These are phyloP conservation scores for Hymenoscyphus linearis DNA, from an alignment of 2,329 filamentous ascomycete species.

Conservation along the genomic window DNA sequence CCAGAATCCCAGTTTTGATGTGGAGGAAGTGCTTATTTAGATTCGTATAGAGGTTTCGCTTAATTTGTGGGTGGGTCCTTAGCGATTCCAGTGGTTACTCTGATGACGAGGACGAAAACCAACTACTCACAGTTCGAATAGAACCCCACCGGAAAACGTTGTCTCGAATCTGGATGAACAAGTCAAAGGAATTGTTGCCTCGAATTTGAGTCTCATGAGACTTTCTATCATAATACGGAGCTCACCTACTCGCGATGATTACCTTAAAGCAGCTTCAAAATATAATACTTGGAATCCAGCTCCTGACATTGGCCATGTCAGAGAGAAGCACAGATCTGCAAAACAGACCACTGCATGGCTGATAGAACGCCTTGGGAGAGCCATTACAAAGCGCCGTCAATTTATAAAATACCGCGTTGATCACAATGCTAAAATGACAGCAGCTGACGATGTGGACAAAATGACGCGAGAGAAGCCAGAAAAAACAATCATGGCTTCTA, in stretches of 20 bases:
- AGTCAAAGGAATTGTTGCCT: slow-evolving; percentile 16
- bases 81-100: slow-evolving; percentile 11
- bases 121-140: neutral
- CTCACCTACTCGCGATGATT: slow-evolving; percentile 23
- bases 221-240: slow-evolving; percentile 25
- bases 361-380: slow-evolving; percentile 27
- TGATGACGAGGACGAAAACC: slow-evolving; percentile 9
- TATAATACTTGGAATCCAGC: slow-evolving; percentile 12
- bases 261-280: slow-evolving; percentile 25
- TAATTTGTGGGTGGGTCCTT: too few relatives aligned
- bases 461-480: neutral
- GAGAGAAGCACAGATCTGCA: slow-evolving; percentile 19
- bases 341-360: slow-evolving; percentile 21
- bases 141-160: neutral
- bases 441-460: neutral
- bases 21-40: too few relatives aligned
- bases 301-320: slow-evolving; percentile 24
- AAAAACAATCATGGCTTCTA: slow-evolving; percentile 11
- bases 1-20: too few relatives aligned
- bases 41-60: too few relatives aligned
- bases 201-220: slow-evolving; percentile 23
- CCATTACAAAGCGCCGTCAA: slow-evolving; percentile 30
- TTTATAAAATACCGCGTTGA: slow-evolving; percentile 31
- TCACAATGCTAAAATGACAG: slow-evolving; percentile 24
- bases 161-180: slow-evolving; percentile 22